phyloP scores from a whole-genome alignment of 2,329 filamentous ascomycete species.

The Tympanopsis confertula region DNA sequence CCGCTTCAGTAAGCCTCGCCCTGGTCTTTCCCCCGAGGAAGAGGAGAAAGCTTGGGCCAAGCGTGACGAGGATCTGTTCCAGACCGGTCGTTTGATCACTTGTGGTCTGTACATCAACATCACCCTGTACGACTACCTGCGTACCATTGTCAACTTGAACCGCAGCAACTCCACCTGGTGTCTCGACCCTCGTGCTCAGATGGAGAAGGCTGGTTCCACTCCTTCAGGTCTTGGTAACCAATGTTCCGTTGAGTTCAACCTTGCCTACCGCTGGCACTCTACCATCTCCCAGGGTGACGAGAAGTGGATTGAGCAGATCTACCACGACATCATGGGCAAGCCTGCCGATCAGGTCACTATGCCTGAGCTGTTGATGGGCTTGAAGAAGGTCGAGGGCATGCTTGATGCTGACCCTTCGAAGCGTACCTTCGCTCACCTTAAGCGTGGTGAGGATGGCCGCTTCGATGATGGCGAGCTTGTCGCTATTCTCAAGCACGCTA shows the following conservation, averaged over 20 bases:
- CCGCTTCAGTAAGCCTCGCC: slow-evolving; percentile 6
- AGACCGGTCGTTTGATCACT: slow-evolving; percentile 35
- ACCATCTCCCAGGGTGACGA: slow-evolving; percentile 67
- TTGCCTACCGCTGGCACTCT: slow-evolving; percentile 81
- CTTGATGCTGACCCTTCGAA: slow-evolving; percentile 57
- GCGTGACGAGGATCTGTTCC: slow-evolving; percentile 34
- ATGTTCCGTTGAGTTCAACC: slow-evolving; percentile 79
- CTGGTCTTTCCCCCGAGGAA: not conserved
- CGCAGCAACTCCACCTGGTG: slow-evolving; percentile 68
- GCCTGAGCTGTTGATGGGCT: slow-evolving; percentile 47
- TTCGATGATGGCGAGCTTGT: slow-evolving; percentile 70
- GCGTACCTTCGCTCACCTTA: slow-evolving; percentile 55
- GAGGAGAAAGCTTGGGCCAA: slow-evolving; percentile 7
- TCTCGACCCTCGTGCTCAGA: slow-evolving; percentile 63
- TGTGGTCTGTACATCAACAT: slow-evolving; percentile 57
- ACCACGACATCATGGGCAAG: slow-evolving; percentile 49
- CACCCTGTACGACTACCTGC: slow-evolving; percentile 65
- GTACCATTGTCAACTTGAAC: slow-evolving; percentile 66
- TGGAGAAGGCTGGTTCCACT: slow-evolving; percentile 48
- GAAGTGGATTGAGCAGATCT: slow-evolving; percentile 66
- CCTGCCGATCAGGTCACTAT: slow-evolving; percentile 41
- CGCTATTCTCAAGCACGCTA: slow-evolving; percentile 51
- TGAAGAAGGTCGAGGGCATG: slow-evolving; percentile 48
- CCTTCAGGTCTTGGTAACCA: slow-evolving; percentile 64
- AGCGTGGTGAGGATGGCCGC: slow-evolving; percentile 53